Conservation (phyloP, 2,329 filamentous ascomycete genomes). For the Alternaria sp. region DNA sequence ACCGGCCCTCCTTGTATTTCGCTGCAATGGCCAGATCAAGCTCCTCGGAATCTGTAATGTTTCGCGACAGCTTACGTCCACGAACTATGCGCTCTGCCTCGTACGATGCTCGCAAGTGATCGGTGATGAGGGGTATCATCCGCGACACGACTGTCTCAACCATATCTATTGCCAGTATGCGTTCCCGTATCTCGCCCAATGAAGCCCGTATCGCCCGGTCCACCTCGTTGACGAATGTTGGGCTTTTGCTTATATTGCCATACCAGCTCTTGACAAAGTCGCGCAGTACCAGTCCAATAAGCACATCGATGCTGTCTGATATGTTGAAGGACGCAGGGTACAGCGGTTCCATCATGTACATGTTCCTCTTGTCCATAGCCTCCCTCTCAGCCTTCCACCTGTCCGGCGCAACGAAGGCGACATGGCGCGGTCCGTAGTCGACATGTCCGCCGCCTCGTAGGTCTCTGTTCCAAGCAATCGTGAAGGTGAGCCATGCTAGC, state of each 20-base stretch:
- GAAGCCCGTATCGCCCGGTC: conserved; percentile 80
- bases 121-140: conserved; percentile 85
- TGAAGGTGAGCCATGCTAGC: conserved; percentile 67
- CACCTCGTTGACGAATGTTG: conserved; percentile 84
- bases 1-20: conserved; percentile 86
- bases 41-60: conserved; percentile 95
- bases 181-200: conserved; percentile 73
- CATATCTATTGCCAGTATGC: conserved; percentile 78
- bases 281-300: conserved; percentile 78
- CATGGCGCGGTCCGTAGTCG: conserved; percentile 52
- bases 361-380: conserved; percentile 69
- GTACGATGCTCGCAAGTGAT: conserved; percentile 89
- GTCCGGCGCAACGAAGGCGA: conserved; percentile 68
- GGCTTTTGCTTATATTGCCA: conserved; percentile 79
- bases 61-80: conserved; percentile 85
- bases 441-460: conserved; percentile 52
- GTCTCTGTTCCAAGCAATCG: conserved; percentile 61
- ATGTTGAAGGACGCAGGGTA: conserved; percentile 79
- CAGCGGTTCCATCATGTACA: conserved; percentile 72
- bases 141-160: conserved; percentile 83
- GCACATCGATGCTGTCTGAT: conserved; percentile 78
- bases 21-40: conserved; percentile 93
- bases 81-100: conserved; percentile 87
- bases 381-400: conserved; percentile 76
- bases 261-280: conserved; percentile 95